Evolutionary conservation across 179 eudicot species (phyloP), one percentile per base, ranked within the genome.

Genomic region (Silene noctiflora): DNA sequence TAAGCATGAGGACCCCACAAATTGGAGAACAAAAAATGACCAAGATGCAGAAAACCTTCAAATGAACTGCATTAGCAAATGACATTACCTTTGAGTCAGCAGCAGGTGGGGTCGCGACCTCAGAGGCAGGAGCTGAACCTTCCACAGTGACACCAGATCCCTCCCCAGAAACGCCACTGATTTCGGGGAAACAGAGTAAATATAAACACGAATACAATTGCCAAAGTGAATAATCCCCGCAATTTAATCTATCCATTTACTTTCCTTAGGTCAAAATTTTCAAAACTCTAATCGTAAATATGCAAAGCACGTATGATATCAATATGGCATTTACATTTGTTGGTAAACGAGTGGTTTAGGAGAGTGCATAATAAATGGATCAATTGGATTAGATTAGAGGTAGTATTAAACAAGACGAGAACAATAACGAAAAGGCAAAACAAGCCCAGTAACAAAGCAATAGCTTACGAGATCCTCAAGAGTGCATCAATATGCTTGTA

Each of bases 381-480:
- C 1, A 4, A 31, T 31, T 31, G 35, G 35, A 31, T 31, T 31
- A 14, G 35, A 69, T 19, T 13, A 14, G 24, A 56, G 22, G 29
- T 2, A 27, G 29, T 27, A 27, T 27, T 27, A 27, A 27, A 27
- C 29, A 27, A 27, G 29, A 27, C 29, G 2, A 27, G 29, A 29
- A 13, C 3, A 39, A 39, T 35, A 42, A 4, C 0, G 22, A 7
- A 1, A 65, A 21, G 17, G 9, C 8, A 39, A 16, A 13, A 7
- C 12, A 31, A 60, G 20, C 1, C 13, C 3, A 39, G 24, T 7
- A 13, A 13, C 44, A 60, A 24, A 44, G n/a, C 16, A 20, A n/a
- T 39, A 68, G 84, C 98, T 85, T 86, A 92, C 98, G 98, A 92
- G 74, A 92, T 88, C 89, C 97, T 92, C 87, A 94, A 76, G 69